Conservation (phyloP, 1,139 yeast species). For the Pichia inconspicua region DNA sequence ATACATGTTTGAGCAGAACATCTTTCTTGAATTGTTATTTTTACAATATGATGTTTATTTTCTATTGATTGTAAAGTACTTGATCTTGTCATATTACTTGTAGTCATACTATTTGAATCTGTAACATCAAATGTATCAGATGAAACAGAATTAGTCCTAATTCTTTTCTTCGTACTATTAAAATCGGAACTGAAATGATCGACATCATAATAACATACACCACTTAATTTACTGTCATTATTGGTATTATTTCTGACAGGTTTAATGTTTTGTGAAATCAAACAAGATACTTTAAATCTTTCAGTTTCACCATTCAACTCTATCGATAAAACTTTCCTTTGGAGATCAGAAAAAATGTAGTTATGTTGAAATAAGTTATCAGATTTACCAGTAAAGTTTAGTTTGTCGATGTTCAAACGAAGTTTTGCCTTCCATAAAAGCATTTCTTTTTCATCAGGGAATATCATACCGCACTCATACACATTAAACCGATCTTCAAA, state of each 20-base stretch:
- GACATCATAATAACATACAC: slow-evolving; percentile 9
- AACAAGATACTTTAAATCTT: slow-evolving; percentile 9
- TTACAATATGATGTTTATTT: slow-evolving; percentile 4
- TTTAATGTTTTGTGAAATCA: slow-evolving; percentile 4
- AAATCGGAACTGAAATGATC: slow-evolving; percentile 9
- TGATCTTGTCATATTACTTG: neutral
- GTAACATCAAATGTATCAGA: neutral
- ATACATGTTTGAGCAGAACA: slow-evolving; percentile 13
- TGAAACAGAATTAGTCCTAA: neutral
- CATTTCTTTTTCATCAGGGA: slow-evolving; percentile 31
- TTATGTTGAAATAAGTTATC: slow-evolving; percentile 1
- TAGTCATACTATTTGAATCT: slow-evolving; percentile 1
- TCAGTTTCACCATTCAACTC: slow-evolving; percentile 12
- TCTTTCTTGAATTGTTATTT: slow-evolving; percentile 14
- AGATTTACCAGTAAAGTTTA: neutral
- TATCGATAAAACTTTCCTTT: slow-evolving; percentile 9
- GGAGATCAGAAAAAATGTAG: slow-evolving; percentile 18
- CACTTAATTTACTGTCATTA: neutral
- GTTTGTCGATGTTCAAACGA: slow-evolving; percentile 3
- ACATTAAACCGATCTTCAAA: slow-evolving; percentile 38
- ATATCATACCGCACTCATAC: slow-evolving; percentile 40
- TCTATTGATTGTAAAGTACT: neutral
- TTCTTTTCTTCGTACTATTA: neutral
- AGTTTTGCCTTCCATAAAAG: slow-evolving; percentile 35
- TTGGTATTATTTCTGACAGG: slow-evolving; percentile 1